A percentile compares a stretch with the other conserved stretches of the same genome.
Evolutionary conservation across 768 basidiomycete species (phyloP).

Genomic region (Clitopilus passeckerianus): DNA sequence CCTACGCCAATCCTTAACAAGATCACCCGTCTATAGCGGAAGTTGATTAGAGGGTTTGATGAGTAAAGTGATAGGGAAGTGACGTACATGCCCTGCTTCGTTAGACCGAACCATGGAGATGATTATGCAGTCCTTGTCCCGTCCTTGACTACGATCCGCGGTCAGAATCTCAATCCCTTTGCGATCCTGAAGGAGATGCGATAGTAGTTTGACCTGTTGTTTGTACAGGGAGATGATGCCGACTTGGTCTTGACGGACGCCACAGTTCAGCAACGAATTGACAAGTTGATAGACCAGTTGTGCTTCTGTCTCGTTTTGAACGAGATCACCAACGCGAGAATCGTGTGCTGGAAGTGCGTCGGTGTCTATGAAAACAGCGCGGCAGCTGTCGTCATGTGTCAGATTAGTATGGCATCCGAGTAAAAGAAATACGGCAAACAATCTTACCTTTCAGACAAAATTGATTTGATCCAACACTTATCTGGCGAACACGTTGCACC

Average conservation of each 20-base stretch:
- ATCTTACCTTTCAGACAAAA: conserved; percentile 61
- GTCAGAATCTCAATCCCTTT: conserved; percentile 80
- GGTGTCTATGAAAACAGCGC: conserved; percentile 93
- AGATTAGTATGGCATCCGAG: conserved; percentile 2
- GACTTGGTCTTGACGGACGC: conserved; percentile 65
- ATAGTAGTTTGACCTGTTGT: conserved; percentile 90
- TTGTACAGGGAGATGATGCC: conserved; percentile 91
- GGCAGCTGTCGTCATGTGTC: conserved; percentile 47
- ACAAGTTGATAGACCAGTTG: conserved; percentile 61
- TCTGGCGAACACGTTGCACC: conserved; percentile 23
- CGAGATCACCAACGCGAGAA: conserved; percentile 79
- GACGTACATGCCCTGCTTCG: conserved; percentile 64
- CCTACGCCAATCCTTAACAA: conserved; percentile 92
- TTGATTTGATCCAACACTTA: conserved; percentile 66
- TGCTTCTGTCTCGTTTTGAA: conserved; percentile 87
- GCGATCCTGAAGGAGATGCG: conserved; percentile 51
- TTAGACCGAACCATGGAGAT: conserved; percentile 93
- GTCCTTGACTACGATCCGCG: conserved; percentile 89
- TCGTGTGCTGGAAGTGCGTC: conserved; percentile 77
- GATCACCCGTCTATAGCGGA: conserved; percentile 70
- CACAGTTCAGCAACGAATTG: conserved; percentile 58
- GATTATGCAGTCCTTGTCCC: conserved; percentile 94
- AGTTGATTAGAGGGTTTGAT: not conserved
- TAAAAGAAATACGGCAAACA: not conserved
- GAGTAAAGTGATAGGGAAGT: not conserved